Evolutionary conservation across 306 rosid genomes (phyloP), one percentile per base, ranked within the genome.

Genomic region (Glycine tomentella): DNA sequence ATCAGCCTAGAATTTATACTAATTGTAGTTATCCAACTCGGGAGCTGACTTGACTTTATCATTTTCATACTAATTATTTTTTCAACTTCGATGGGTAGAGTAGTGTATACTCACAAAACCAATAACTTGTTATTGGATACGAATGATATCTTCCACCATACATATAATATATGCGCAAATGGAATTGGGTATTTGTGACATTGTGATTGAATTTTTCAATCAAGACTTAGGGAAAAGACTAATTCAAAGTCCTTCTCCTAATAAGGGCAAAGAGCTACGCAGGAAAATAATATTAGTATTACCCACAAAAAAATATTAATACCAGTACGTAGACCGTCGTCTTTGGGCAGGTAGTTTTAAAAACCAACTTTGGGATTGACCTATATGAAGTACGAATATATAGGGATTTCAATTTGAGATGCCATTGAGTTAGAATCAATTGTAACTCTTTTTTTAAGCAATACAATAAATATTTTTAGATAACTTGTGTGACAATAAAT

Each of bases 171-270:
- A 20, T 20, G 20, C 20, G 4, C 9, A 15, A 56, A 15, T 56
- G 62, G 62, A 56, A 56, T 38, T 56, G 58, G 8, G 7, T 72
- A 42, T 69, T 4, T 46, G 52, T 34, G 15, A 42, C 0, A 20
- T 20, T 20, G 20, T 20, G 20, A 20, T 74, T 20, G 55, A 74
- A 57, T 42, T 56, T 11, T 74, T 49, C 17, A 49, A 42, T 25
- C 49, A 63, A 48, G 72, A 38, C 40, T 48, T 59, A 13, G 1
- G 11, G 8, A 4, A 6, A 20, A 3, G 38, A 64, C 62, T 63
- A 49, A 31, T 77, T 77, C 73, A 52, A 34, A 64, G 64, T 64
- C 63, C 44, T 31, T 1, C 50, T 49, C 49, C 12, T 62, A 42
- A 42, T 34, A 10, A 52, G 25, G 59, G 8, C 3, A 2, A 20